Conservation (phyloP, 2,329 filamentous ascomycete genomes). For the Pyrenophora tritici-repentis region DNA sequence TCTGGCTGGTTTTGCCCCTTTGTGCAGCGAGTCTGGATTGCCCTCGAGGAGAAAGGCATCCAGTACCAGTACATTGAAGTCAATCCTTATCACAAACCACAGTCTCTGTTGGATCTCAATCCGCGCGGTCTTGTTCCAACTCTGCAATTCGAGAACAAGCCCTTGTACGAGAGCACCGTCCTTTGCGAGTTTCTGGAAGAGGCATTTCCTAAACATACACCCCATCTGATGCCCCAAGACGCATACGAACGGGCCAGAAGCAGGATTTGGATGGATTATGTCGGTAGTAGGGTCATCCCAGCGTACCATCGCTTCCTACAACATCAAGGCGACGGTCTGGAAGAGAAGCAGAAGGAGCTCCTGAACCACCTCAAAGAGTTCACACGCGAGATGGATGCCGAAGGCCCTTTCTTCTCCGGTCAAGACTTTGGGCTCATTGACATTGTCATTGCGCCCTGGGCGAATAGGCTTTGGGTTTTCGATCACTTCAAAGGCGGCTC, state of each 20-base stretch:
- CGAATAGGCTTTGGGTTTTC: slow-evolving; percentile 71
- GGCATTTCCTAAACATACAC: slow-evolving; percentile 60
- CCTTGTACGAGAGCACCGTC: slow-evolving; percentile 73
- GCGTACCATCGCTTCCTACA: slow-evolving; percentile 67
- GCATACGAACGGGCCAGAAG: slow-evolving; percentile 68
- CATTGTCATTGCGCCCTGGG: slow-evolving; percentile 74
- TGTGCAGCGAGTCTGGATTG: slow-evolving; percentile 73
- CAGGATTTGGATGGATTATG: slow-evolving; percentile 76
- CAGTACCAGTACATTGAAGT: slow-evolving; percentile 71
- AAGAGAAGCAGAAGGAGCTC: slow-evolving; percentile 63
- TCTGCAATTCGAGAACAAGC: slow-evolving; percentile 60
- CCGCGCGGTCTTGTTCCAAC: slow-evolving; percentile 78
- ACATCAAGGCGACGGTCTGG: slow-evolving; percentile 46
- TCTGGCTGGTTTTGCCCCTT: slow-evolving; percentile 74
- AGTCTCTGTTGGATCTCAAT: slow-evolving; percentile 71
- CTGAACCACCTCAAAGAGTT: slow-evolving; percentile 64
- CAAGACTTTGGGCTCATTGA: slow-evolving; percentile 69
- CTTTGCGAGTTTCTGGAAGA: slow-evolving; percentile 79
- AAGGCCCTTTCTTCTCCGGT: slow-evolving; percentile 72
- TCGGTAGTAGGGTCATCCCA: slow-evolving; percentile 69
- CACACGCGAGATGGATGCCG: slow-evolving; percentile 62
- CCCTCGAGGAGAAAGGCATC: slow-evolving; percentile 73
- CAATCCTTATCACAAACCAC: slow-evolving; percentile 76
- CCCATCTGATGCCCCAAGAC: slow-evolving; percentile 62
- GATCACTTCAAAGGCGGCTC: slow-evolving; percentile 72